Percentiles rank a stretch among this genome's conserved stretches.
Conservation (phyloP, 306 rosid genomes). For the Cercis canadensis region DNA sequence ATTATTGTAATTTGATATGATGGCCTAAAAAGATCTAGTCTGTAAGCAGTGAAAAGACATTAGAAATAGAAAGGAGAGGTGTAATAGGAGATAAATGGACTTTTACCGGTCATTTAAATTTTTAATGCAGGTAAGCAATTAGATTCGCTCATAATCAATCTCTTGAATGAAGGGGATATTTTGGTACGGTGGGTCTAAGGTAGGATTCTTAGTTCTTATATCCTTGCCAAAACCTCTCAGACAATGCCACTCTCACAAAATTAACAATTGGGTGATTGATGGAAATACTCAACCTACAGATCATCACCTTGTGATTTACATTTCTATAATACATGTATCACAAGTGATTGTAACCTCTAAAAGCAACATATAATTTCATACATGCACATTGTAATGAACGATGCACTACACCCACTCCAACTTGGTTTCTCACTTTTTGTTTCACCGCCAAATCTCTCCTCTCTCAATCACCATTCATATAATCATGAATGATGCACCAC, state of each 20-base stretch:
- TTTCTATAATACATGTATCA: constrained; percentile 22
- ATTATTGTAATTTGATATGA: no score
- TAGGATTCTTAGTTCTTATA: background rate
- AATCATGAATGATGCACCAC: constrained; percentile 27
- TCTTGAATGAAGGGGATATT: no score
- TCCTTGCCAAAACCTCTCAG: background rate
- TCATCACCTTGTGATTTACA: no score
- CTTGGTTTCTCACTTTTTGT: no score
- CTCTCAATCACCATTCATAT: background rate
- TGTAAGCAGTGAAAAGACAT: no score
- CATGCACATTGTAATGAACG: background rate
- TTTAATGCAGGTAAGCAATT: no score
- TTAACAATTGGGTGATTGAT: constrained; percentile 17
- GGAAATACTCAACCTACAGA: background rate
- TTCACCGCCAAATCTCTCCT: background rate
- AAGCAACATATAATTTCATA: background rate
- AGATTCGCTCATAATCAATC: no score
- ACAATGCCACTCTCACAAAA: background rate
- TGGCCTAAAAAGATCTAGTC: no score
- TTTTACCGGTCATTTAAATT: no score
- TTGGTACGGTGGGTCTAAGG: background rate
- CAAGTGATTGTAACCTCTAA: constrained; percentile 11
- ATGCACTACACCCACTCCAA: no score
- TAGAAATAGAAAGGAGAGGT: no score
- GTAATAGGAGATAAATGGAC: no score